Percentiles rank a stretch among this genome's conserved stretches.
These are phyloP conservation scores for Logfia minima DNA, from an alignment of 129 eudicot genomes.

Conservation along the genomic window DNA sequence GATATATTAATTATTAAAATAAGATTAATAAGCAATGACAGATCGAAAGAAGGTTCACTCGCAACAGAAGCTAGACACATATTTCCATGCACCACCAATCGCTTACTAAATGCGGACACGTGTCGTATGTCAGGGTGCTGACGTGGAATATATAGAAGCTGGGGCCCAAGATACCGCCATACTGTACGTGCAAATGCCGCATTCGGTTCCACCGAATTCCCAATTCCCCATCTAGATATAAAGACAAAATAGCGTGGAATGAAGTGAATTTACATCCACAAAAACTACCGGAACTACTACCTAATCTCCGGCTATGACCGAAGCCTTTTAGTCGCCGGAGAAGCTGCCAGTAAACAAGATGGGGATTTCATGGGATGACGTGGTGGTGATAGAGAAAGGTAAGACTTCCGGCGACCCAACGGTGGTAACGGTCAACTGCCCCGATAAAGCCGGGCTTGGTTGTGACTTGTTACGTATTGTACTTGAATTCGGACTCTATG, in stretches of 20 bases:
- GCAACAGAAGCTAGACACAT: background rate
- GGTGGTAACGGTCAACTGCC: conserved; percentile 67
- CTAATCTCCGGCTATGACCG: conserved; percentile 1
- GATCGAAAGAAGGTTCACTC: background rate
- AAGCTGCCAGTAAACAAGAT: conserved; percentile 9
- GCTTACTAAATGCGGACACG: conserved; percentile 8
- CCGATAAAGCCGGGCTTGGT: conserved; percentile 68
- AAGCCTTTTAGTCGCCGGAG: conserved; percentile 12
- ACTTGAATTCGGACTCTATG: conserved; percentile 60
- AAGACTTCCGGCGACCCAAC: conserved; percentile 42
- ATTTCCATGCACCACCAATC: conserved; percentile 20
- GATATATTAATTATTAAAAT: too few species aligned
- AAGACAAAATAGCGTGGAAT: background rate
- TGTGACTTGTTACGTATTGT: conserved; percentile 58
- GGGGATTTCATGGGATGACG: conserved; percentile 67
- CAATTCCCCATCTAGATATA: background rate
- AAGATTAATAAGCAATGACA: too few species aligned
- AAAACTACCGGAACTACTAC: background rate
- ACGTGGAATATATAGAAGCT: conserved; percentile 23
- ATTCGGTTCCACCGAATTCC: background rate
- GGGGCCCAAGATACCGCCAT: background rate
- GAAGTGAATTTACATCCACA: background rate
- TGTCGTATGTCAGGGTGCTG: conserved; percentile 19
- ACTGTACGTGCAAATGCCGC: background rate
- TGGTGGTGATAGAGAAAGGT: conserved; percentile 47